Percentiles rank a stretch among this genome's conserved stretches.
These are phyloP conservation scores for Xylariaceae sp. DNA, from an alignment of 2,329 filamentous ascomycete species.

Conservation along the genomic window DNA sequence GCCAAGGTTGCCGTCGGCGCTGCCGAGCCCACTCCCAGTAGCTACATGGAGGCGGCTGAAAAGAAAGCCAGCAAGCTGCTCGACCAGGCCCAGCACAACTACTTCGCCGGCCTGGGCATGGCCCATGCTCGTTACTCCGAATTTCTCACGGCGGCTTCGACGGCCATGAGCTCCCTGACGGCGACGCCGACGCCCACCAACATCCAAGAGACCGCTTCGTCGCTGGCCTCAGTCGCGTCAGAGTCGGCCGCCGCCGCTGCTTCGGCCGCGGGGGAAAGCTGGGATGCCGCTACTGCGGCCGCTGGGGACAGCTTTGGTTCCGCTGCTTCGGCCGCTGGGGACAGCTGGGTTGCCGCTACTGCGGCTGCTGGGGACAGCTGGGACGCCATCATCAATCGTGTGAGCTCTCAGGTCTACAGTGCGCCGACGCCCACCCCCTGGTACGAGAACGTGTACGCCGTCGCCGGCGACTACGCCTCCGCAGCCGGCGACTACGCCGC, in stretches of 20 bases:
- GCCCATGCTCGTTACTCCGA: slow-evolving; percentile 74
- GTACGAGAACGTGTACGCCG: slow-evolving; percentile 39
- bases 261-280: slow-evolving; percentile 32
- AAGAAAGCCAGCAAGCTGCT: slow-evolving; percentile 48
- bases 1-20: slow-evolving; percentile 58
- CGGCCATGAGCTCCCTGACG: slow-evolving; percentile 52
- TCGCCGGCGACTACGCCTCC: slow-evolving; percentile 32
- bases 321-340: slow-evolving; percentile 29
- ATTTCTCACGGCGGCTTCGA: slow-evolving; percentile 65
- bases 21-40: slow-evolving; percentile 53
- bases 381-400: slow-evolving; percentile 54
- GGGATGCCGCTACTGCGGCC: too few relatives aligned
- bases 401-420: slow-evolving; percentile 65
- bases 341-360: too few relatives aligned
- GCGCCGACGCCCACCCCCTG: slow-evolving; percentile 53
- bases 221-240: slow-evolving; percentile 36
- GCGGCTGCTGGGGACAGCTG: slow-evolving; percentile 44
- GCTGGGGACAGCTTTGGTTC: slow-evolving; percentile 46
- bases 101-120: slow-evolving; percentile 70
- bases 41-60: slow-evolving; percentile 27
- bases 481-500: slow-evolving; percentile 24
- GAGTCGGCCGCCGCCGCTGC: slow-evolving; percentile 39
- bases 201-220: slow-evolving; percentile 40
- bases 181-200: slow-evolving; percentile 55
- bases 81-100: slow-evolving; percentile 56